These are phyloP conservation scores for Chytridiales sp. DNA, from an alignment of 371 early-diverging fungal species.

Conservation along the genomic window DNA sequence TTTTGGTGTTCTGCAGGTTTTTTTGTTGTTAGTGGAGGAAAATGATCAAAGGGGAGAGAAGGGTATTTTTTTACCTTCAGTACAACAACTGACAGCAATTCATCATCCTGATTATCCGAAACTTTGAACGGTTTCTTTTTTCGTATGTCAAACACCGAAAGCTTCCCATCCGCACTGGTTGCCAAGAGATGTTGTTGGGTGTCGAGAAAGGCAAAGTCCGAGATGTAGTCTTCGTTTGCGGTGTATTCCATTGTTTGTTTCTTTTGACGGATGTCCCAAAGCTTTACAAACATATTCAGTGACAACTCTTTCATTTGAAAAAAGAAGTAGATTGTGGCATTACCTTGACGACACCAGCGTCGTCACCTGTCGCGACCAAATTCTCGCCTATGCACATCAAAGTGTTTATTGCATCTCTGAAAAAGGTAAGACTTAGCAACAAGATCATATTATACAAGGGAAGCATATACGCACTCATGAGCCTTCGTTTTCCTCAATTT, in stretches of 20 bases:
- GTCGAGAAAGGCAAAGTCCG: constrained; percentile 72
- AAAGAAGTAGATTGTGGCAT: constrained; percentile 6
- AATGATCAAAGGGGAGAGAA: too few relatives aligned
- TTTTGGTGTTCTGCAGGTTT: constrained; percentile 60
- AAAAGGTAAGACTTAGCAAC: not conserved
- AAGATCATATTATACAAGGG: not conserved
- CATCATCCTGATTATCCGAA: constrained; percentile 91
- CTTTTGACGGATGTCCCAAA: constrained; percentile 83
- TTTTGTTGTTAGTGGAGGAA: not conserved
- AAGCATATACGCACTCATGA: constrained; percentile 63
- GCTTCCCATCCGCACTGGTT: constrained; percentile 83
- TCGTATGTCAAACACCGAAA: constrained; percentile 86
- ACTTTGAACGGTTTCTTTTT: constrained; percentile 73
- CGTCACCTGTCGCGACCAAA: constrained; percentile 87
- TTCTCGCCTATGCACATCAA: constrained; percentile 65
- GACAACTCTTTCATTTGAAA: not conserved
- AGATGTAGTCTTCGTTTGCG: constrained; percentile 86
- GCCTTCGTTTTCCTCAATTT: constrained; percentile 61
- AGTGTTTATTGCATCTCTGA: constrained; percentile 71
- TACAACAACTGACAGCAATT: constrained; percentile 75
- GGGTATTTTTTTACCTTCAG: constrained; percentile 55
- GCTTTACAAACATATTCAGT: constrained; percentile 28
- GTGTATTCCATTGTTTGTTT: constrained; percentile 64
- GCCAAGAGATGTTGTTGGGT: constrained; percentile 71
- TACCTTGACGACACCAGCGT: constrained; percentile 82